Percentiles rank a stretch among this genome's conserved stretches.
Conservation (phyloP, 2,329 filamentous ascomycete species). For the Ceratocystis cacaofunesta region DNA sequence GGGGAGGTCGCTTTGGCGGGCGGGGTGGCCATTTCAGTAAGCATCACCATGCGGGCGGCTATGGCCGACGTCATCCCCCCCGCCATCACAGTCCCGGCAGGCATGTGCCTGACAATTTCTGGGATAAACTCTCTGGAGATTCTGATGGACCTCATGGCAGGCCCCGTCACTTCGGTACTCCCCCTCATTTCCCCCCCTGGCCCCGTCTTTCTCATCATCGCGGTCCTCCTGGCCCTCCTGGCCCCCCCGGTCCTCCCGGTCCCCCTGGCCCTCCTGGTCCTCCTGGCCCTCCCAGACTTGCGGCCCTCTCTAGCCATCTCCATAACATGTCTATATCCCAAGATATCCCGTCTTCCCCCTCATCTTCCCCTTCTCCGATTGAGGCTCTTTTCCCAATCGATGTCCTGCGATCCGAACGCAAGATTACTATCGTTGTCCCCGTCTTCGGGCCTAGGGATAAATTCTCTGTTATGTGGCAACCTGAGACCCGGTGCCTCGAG, state of each 20-base stretch:
- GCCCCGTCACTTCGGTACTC: slow-evolving; percentile 39
- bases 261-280: neutral
- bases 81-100: neutral
- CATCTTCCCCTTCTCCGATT: neutral
- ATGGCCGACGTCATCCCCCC: neutral
- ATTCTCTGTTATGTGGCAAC: neutral
- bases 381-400: neutral
- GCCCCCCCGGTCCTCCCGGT: neutral
- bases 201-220: slow-evolving; percentile 63
- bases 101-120: too few species aligned
- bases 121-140: neutral
- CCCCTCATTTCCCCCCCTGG: slow-evolving; percentile 71
- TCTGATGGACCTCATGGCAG: neutral
- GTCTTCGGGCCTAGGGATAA: neutral
- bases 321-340: too few species aligned
- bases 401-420: neutral
- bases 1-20: slow-evolving; percentile 19
- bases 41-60: slow-evolving; percentile 8
- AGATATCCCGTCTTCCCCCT: neutral
- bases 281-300: neutral
- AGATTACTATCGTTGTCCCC: neutral
- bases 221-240: slow-evolving; percentile 19
- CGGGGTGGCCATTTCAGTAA: slow-evolving; percentile 19
- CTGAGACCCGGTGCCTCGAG: neutral
- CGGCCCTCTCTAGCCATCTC: too few species aligned